Base-by-base conservation (phyloP, 345 rosid genomes). In the Gynandropsis gynandra region DNA sequence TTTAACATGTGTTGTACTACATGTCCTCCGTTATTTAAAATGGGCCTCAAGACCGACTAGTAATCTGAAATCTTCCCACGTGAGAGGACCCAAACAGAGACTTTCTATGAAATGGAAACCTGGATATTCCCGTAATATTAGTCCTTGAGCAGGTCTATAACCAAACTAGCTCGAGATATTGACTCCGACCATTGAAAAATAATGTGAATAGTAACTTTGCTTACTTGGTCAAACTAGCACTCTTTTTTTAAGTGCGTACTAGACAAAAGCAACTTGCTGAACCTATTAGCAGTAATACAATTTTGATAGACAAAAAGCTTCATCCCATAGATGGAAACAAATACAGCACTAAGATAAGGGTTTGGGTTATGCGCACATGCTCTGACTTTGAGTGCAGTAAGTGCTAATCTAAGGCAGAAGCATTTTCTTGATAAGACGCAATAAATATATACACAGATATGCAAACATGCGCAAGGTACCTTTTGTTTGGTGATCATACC, bases 251-350 rank as follows among this genome's bases (percentile, higher is more conserved):
- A 38, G 63, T 38, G 50, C 58, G 19, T 29, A 20, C 59, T n/a
- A 35, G 63, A 56, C 58, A 56, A 64, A 43, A 42, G 50, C 54
- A 48, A 56, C 16, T 29, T 64, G 9, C 50, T 14, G 15, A 56
- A 56, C 57, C 69, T 64, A 57, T 64, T 63, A 54, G 21, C 11
- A 45, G 54, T 38, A 65, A 53, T 53, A 11, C 58, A 19, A 41
- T 13, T 37, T 33, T 65, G 70, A 65, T 58, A 16, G 70, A 65
- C 70, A 52, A 64, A 58, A 65, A 65, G 65, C 46, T 47, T 4
- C 38, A 39, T 15, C 58, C 45, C 55, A 58, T 31, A 52, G 69
- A 65, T 33, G 31, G 32, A 39, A 50, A 52, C 55, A n/a, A 52
- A 31, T 16, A 46, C 59, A 19, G 14, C 39, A 43, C 41, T 52